Evolutionary conservation across 805 yeast species (phyloP).

Genomic region (Ogataea paraovalis): DNA sequence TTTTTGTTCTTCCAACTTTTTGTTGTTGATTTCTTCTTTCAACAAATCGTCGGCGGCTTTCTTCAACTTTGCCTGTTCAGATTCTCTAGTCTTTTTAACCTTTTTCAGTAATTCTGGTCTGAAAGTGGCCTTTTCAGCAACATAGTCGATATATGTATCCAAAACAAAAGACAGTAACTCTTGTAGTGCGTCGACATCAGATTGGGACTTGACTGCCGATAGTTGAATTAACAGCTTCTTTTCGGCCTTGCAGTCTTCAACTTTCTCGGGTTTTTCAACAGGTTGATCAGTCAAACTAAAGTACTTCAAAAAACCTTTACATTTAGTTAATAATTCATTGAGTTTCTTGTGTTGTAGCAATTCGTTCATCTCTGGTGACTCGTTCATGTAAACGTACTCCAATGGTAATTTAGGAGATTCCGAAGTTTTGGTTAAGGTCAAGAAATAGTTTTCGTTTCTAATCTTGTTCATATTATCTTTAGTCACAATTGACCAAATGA

Average conservation of each 20-base stretch:
- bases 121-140: conserved; percentile 43
- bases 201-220: conserved; percentile 44
- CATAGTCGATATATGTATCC: conserved; percentile 30
- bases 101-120: conserved; percentile 76
- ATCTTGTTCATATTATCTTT: conserved; percentile 75
- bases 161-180: conserved; percentile 60
- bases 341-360: conserved; percentile 52
- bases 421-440: conserved; percentile 78
- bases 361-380: conserved; percentile 76
- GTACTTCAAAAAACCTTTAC: conserved; percentile 49
- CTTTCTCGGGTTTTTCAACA: conserved; percentile 58
- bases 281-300: conserved; percentile 85
- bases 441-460: conserved; percentile 73
- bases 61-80: conserved; percentile 64
- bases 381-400: conserved; percentile 84
- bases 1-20: conserved; percentile 66
- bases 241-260: conserved; percentile 46
- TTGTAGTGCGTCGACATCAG: conserved; percentile 48
- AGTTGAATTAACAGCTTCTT: conserved; percentile 55
- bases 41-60: conserved; percentile 63
- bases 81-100: conserved; percentile 71
- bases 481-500: conserved; percentile 79
- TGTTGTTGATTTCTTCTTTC: conserved; percentile 65
- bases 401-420: conserved; percentile 68
- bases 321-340: conserved; percentile 36